Evolutionary conservation across 2,329 filamentous ascomycete species (phyloP), one percentile per base, ranked within the genome.

Genomic region (Fusarium irregulare): DNA sequence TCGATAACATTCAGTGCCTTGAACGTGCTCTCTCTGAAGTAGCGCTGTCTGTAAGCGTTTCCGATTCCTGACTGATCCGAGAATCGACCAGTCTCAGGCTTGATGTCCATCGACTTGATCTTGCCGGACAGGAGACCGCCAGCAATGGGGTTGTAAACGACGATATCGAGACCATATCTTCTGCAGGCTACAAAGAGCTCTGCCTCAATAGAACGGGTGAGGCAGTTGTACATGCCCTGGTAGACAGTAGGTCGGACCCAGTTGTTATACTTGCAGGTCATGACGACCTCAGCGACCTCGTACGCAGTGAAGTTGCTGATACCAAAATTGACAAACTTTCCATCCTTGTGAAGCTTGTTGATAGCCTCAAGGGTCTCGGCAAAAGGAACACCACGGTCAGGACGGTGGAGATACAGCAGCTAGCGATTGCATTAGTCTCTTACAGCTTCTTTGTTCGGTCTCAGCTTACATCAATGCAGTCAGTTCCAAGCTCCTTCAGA

Each of bases 161-260:
- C 92, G 47, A 96, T 86, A 68, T 94, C 91, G 23, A 96, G 84
- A 3, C 91, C 92, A 78, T 93, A 95, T 55, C 92, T 88, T 23
- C 88, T 88, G 76, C 91, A 94, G 23, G 89, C 89, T 5, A 89
- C 88, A 56, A 96, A 86, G 44, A 96, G 83, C 78, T 96, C 93
- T 1, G 87, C 78, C 78, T 96, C 93, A 68, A 95, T 90, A 57
- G 87, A 88, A 55, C 93, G 88, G 23, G 90, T 93, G 71, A 94
- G 92, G 60, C 87, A 88, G 79, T 95, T 95, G 81, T 95, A 95
- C 92, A 97, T 95, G 74, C 86, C 94, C 80, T 96, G 93, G 80
- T 93, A 97, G 59, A 97, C 89, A 1, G 91, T 93, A 2, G 93
- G 93, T 41, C 91, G 87, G 18, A 97, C 92, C 92, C 92, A 97